Evolutionary conservation across 805 yeast species (phyloP), one percentile per base, ranked within the genome.

Genomic region (Metschnikowia picachoensis): DNA sequence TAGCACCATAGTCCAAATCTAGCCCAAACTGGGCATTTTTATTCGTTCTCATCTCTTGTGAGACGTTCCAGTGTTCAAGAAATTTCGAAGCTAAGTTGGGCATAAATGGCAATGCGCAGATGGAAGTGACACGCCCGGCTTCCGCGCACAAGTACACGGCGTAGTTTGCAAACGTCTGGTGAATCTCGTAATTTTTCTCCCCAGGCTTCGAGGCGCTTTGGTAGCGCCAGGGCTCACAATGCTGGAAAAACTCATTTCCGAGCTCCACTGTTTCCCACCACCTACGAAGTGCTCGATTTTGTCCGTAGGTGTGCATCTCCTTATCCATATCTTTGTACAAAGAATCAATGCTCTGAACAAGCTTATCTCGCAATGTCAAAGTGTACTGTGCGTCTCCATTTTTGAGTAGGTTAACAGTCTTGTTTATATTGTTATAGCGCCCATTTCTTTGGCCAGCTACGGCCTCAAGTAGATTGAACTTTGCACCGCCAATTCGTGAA

Each of bases 181-280:
- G 35, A 35, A 32, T 47, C 41, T 46, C 34, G 39, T 43, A 16
- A 33, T 17, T 52, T 51, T 7, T 34, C n/a, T 38, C 47, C 7
- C 27, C 47, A 30, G 32, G 12, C n/a, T 34, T 17, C 12, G 61
- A 32, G 15, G 15, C 29, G 61, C 6, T 68, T 17, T 67, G 68
- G 41, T 72, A 66, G 8, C 67, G 63, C 98, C 98, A 92, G 0
- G 97, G 97, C 56, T 81, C 83, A 6, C 80, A 66, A 1, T 64
- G 68, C 58, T 88, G 95, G 51, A 90, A 74, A 30, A 85, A 76
- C 15, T 69, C 70, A 58, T 92, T 92, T 1, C 87, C 83, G 13
- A 70, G 64, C 40, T 79, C 78, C 14, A 83, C 61, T 3, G 79
- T 64, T 6, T 65, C 57, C 89, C 94, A 83, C 62, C 89, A 68